These are phyloP conservation scores for Penicillium daleae DNA, from an alignment of 495 filamentous ascomycete species.

Conservation along the genomic window DNA sequence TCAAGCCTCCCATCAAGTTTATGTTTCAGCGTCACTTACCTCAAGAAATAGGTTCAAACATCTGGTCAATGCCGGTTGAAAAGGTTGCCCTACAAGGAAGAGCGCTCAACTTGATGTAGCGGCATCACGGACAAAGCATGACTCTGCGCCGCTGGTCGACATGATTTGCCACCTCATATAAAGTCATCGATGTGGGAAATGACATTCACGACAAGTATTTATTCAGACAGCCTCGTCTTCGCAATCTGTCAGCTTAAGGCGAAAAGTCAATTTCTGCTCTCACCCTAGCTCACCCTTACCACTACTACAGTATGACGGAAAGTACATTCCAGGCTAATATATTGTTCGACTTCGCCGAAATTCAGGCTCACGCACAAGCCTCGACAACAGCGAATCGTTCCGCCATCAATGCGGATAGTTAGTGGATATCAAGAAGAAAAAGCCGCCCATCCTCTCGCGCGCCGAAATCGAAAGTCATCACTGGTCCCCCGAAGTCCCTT, in stretches of 20 bases:
- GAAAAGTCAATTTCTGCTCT: background rate
- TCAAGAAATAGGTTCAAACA: background rate
- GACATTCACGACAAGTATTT: background rate
- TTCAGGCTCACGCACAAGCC: background rate
- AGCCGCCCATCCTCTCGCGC: background rate
- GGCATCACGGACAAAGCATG: background rate
- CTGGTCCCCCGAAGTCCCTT: background rate
- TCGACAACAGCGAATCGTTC: background rate
- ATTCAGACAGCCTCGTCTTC: background rate
- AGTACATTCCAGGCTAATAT: background rate
- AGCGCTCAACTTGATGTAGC: background rate
- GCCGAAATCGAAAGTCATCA: background rate
- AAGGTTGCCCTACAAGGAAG: background rate
- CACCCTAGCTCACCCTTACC: background rate
- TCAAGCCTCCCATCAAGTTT: background rate
- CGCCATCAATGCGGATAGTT: background rate
- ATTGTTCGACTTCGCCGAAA: background rate
- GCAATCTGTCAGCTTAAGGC: background rate
- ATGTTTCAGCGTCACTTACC: background rate
- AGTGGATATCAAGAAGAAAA: background rate
- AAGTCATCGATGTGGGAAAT: background rate
- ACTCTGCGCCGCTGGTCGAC: no score
- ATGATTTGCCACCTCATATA: no score
- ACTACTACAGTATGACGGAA: background rate
- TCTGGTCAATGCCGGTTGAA: background rate